Evolutionary conservation across 306 rosid species (phyloP), one percentile per base, ranked within the genome.

Genomic region (Argentina anserina): DNA sequence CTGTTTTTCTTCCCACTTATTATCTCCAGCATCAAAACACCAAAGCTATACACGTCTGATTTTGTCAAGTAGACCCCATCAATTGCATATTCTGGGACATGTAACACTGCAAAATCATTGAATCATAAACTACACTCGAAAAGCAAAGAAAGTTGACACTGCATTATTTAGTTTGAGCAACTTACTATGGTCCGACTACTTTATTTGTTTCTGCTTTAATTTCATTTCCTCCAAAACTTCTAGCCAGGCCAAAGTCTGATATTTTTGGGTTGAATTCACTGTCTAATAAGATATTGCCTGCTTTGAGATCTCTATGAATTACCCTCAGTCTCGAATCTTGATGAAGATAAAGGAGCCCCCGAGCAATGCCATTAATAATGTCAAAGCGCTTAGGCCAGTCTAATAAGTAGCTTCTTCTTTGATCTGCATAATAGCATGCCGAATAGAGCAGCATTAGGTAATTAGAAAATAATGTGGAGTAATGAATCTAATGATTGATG

Each of bases 311-410:
- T 74, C 82, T 68, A 25, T 79, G 82, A 36, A 79, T 69, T 26
- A 79, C 75, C 26, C 83, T 80, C 63, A 75, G 40, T 64, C 83
- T 80, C 0, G 83, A 80, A 75, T 80, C 83, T 15, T 75, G 79
- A 75, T 80, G 79, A 55, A 80, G 83, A 70, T 80, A 80, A 13
- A 55, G 52, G 9, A 80, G 60, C 60, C 83, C 79, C 23, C 69
- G 55, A 4, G 83, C 72, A 31, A 80, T 70, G 3, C 83, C 76
- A 55, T 66, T 56, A 11, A 76, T 69, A 18, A 76, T 76, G 5
- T 7, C 23, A 17, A 47, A 76, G 7, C 75, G 75, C 41, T 58
- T 18, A 2, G 69, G 17, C 80, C 80, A 76, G 11, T 46, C 36
- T 67, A 75, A 59, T 53, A 52, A 25, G 14, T 6, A 13, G 9